A percentile compares a stretch with the other conserved stretches of the same genome.
phyloP scores from a whole-genome alignment of 2,329 filamentous ascomycete species.

The Macroventuria anomochaeta region DNA sequence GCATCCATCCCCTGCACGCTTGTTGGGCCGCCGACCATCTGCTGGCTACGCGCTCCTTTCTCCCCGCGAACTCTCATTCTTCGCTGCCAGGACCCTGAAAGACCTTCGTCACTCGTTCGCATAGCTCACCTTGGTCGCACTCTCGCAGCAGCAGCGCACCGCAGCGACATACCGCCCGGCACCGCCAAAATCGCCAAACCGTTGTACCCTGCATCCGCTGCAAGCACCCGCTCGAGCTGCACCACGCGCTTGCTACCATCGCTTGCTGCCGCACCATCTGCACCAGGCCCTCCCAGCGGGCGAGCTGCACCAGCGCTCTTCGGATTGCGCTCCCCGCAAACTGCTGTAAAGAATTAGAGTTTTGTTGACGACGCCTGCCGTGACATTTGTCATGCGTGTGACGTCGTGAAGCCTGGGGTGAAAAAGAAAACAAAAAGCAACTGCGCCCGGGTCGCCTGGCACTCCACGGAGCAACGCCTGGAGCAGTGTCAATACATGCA shows the following conservation, averaged over 20 bases:
- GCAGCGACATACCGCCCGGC: background rate
- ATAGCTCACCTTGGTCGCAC: background rate
- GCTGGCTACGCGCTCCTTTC: conserved; percentile 11
- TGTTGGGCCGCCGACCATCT: conserved; percentile 6
- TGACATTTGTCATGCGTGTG: conserved; percentile 12
- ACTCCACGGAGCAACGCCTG: background rate
- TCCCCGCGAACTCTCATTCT: conserved; percentile 11
- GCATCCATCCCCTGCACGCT: conserved; percentile 6
- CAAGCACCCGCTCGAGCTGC: conserved; percentile 1
- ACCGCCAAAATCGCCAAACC: background rate
- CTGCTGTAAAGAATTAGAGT: background rate
- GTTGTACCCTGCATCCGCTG: conserved; percentile 6
- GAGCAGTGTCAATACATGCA: background rate
- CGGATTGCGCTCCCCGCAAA: background rate
- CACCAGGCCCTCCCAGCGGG: conserved; percentile 1
- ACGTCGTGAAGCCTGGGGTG: conserved; percentile 8
- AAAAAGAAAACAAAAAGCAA: conserved; percentile 4
- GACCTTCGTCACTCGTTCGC: background rate
- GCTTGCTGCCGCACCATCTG: conserved; percentile 16
- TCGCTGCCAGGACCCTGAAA: conserved; percentile 9
- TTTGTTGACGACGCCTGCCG: conserved; percentile 9
- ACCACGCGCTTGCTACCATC: conserved; percentile 1
- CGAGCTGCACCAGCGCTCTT: conserved; percentile 6
- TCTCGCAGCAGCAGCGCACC: background rate
- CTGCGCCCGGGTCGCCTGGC: background rate